Evolutionary conservation across 345 rosid genomes (phyloP).

Genomic region (Brassica carinata): DNA sequence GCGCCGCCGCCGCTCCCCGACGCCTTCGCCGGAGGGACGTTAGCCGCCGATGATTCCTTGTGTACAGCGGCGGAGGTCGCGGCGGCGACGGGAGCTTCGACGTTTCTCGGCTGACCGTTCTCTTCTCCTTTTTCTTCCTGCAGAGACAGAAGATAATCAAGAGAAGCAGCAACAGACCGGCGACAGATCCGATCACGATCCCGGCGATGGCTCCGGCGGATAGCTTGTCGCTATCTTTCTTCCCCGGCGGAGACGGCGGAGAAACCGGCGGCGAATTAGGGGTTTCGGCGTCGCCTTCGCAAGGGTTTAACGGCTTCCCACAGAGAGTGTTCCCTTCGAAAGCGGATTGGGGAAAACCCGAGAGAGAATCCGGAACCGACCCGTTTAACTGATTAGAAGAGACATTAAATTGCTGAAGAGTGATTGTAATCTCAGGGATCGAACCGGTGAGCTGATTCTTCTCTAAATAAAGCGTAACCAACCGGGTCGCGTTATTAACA

Average conservation of each 20-base stretch:
- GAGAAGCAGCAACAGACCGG: slow-evolving; percentile 52
- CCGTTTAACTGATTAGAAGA: slow-evolving; percentile 68
- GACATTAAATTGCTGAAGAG: slow-evolving; percentile 65
- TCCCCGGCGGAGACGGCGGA: background rate
- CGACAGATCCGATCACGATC: slow-evolving; percentile 60
- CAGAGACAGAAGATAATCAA: slow-evolving; percentile 51
- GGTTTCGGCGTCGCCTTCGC: slow-evolving; percentile 33
- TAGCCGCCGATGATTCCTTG: slow-evolving; percentile 39
- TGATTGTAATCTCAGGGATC: slow-evolving; percentile 59
- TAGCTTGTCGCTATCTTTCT: slow-evolving; percentile 38
- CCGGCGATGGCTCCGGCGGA: slow-evolving; percentile 76
- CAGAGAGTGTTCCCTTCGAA: slow-evolving; percentile 74
- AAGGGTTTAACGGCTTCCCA: slow-evolving; percentile 64
- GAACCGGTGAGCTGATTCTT: slow-evolving; percentile 68
- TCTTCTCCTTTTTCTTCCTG: slow-evolving; percentile 43
- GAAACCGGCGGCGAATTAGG: no score
- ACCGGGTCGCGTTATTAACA: slow-evolving; percentile 53
- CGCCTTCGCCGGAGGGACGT: slow-evolving; percentile 12
- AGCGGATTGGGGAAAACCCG: slow-evolving; percentile 38
- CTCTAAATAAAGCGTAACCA: slow-evolving; percentile 58
- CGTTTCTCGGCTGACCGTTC: slow-evolving; percentile 32
- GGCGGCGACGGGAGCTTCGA: slow-evolving; percentile 37
- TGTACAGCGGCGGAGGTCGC: slow-evolving; percentile 20
- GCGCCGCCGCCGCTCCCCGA: slow-evolving; percentile 33
- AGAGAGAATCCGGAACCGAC: slow-evolving; percentile 51